These are phyloP conservation scores for Prunus mongolica DNA, from an alignment of 306 rosid genomes.

Conservation along the genomic window DNA sequence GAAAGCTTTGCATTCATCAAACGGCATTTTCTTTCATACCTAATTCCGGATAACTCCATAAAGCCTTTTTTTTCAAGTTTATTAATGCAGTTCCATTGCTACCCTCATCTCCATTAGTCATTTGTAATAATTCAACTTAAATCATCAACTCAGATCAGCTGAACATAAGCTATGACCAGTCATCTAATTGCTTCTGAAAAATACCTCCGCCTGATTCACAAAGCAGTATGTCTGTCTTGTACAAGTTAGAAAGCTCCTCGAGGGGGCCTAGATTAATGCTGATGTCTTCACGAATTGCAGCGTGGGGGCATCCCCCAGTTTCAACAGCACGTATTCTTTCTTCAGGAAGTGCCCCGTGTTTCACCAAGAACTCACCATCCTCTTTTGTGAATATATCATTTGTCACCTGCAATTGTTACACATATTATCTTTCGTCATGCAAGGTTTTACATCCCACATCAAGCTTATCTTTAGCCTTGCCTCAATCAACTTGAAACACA, in stretches of 20 bases:
- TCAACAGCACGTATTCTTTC: conserved; percentile 97
- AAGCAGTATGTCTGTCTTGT: conserved; percentile 76
- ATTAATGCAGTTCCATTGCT: not conserved
- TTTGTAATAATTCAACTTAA: not conserved
- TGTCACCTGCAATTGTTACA: conserved; percentile 51
- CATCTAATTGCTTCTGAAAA: not conserved
- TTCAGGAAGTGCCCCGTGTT: conserved; percentile 80
- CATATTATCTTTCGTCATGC: not conserved
- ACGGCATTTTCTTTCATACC: not conserved
- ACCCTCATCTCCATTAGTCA: conserved; percentile 7
- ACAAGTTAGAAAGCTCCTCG: conserved; percentile 85
- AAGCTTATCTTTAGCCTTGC: not conserved
- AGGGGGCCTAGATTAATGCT: conserved; percentile 97
- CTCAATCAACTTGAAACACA: not conserved
- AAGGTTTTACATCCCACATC: not conserved
- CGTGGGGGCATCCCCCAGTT: conserved; percentile 98
- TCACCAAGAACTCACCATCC: conserved; percentile 97
- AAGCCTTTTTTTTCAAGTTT: not conserved
- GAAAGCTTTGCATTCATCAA: not conserved
- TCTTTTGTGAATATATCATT: conserved; percentile 96
- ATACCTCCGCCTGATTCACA: conserved; percentile 99
- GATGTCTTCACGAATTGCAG: conserved; percentile 92
- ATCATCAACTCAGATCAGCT: not conserved
- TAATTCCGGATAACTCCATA: not conserved
- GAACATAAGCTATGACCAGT: not conserved